phyloP scores from a whole-genome alignment of 2,329 filamentous ascomycete genomes.

The Trichoderma polysporum region DNA sequence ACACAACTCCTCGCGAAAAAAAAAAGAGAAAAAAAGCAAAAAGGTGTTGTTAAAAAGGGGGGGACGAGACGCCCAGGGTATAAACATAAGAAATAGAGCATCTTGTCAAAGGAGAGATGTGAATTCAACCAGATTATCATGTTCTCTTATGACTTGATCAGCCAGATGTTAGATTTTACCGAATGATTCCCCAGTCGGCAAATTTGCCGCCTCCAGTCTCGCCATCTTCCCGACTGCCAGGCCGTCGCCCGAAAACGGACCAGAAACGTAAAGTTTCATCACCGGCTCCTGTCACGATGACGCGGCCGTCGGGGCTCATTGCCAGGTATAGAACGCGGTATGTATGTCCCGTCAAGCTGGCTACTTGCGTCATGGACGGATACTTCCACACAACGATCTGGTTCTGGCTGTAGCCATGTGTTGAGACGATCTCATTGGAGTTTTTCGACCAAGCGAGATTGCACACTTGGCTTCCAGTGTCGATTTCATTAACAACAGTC shows the following conservation, averaged over 20 bases:
- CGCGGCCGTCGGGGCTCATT: slow-evolving; percentile 94
- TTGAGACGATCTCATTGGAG: slow-evolving; percentile 95
- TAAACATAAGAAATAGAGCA: slow-evolving; percentile 13
- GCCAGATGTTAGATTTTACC: slow-evolving; percentile 41
- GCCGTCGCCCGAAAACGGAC: slow-evolving; percentile 88
- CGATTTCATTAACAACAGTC: slow-evolving; percentile 77
- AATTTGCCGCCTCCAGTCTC: slow-evolving; percentile 60
- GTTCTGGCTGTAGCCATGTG: slow-evolving; percentile 96
- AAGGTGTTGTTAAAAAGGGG: background rate
- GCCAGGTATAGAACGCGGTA: slow-evolving; percentile 94
- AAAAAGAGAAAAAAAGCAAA: background rate
- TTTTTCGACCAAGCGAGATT: slow-evolving; percentile 97
- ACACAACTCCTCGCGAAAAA: slow-evolving; percentile 10
- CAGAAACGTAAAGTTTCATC: slow-evolving; percentile 96
- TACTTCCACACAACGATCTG: slow-evolving; percentile 99
- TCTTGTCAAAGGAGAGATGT: slow-evolving; percentile 12
- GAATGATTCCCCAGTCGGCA: slow-evolving; percentile 81
- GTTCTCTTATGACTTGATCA: background rate
- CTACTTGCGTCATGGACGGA: slow-evolving; percentile 95
- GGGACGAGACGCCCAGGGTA: slow-evolving; percentile 14
- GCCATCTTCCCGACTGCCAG: slow-evolving; percentile 68
- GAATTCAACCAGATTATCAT: slow-evolving; percentile 10
- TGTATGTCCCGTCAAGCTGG: slow-evolving; percentile 91
- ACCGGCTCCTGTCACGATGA: slow-evolving; percentile 91
- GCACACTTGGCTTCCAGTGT: slow-evolving; percentile 98